Evolutionary conservation across 129 eudicot genomes (phyloP).

Genomic region (Mikania micrantha): DNA sequence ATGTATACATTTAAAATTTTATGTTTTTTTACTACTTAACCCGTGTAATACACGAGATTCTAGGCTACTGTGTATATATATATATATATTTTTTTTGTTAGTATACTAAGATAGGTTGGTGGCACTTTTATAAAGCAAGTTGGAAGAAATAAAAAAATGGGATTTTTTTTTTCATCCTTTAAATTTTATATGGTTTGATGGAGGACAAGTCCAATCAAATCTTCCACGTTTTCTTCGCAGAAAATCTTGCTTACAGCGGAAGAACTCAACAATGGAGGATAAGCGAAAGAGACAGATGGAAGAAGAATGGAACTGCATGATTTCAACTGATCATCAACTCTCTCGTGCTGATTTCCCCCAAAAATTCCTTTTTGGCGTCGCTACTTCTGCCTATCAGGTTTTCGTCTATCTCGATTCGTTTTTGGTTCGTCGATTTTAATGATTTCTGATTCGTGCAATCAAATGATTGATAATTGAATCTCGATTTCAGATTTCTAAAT

Average conservation of each 20-base stretch:
- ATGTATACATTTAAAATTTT: too few species aligned
- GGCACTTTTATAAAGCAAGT: too few species aligned
- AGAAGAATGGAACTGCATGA: constrained; percentile 39
- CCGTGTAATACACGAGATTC: too few species aligned
- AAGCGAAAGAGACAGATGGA: constrained; percentile 39
- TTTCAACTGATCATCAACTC: constrained; percentile 15
- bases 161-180: too few species aligned
- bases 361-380: constrained; percentile 60
- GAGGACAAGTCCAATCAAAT: too few species aligned
- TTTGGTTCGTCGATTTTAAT: neutral
- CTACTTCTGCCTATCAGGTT: constrained; percentile 81
- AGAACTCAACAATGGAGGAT: constrained; percentile 13
- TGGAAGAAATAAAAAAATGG: too few species aligned
- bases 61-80: too few species aligned
- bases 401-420: neutral
- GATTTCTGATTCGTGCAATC: neutral
- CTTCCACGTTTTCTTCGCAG: neutral
- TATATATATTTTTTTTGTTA: too few species aligned
- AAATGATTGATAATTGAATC: neutral
- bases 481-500: neutral
- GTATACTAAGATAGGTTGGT: too few species aligned
- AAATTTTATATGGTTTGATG: neutral
- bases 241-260: neutral
- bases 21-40: too few species aligned
- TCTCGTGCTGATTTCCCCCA: constrained; percentile 46